Evolutionary conservation across 2,329 filamentous ascomycete species (phyloP).

Genomic region (Claviceps sp.): DNA sequence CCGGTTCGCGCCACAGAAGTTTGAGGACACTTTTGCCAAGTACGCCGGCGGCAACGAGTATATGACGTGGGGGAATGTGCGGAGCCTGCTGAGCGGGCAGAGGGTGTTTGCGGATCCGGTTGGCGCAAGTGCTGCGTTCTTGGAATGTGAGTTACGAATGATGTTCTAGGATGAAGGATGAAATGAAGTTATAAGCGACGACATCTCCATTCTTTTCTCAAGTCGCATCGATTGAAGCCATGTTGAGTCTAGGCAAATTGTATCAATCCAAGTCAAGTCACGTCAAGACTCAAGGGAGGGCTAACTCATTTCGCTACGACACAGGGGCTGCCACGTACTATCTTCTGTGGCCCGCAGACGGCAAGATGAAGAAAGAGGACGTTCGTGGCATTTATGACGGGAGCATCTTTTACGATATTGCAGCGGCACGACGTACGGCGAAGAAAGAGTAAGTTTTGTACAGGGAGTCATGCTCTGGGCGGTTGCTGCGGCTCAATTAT

Average conservation of each 20-base stretch:
- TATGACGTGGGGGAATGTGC: constrained; percentile 23
- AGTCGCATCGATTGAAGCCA: too few species aligned
- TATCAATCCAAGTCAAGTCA: too few species aligned
- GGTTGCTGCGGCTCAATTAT: too few species aligned
- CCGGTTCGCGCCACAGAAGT: constrained; percentile 33
- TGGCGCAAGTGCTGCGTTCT: constrained; percentile 16
- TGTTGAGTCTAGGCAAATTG: too few species aligned
- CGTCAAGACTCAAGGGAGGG: too few species aligned
- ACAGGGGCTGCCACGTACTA: constrained; percentile 27
- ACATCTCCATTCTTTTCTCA: too few species aligned
- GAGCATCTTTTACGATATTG: constrained; percentile 9
- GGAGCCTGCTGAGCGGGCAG: constrained; percentile 24
- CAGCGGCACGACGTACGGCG: background rate
- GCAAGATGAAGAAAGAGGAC: constrained; percentile 43
- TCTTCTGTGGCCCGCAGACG: constrained; percentile 39
- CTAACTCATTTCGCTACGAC: too few species aligned
- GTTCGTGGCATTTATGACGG: constrained; percentile 13
- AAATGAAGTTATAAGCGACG: background rate
- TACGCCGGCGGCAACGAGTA: constrained; percentile 27
- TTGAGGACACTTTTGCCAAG: constrained; percentile 37
- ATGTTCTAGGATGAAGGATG: background rate
- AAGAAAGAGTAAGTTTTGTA: background rate
- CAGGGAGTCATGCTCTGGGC: too few species aligned
- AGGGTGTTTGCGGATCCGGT: constrained; percentile 28
- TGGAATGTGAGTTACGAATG: constrained; percentile 12